Evolutionary conservation across 1,284 basidiomycete species (phyloP).

Genomic region (Trichosporon asahii): DNA sequence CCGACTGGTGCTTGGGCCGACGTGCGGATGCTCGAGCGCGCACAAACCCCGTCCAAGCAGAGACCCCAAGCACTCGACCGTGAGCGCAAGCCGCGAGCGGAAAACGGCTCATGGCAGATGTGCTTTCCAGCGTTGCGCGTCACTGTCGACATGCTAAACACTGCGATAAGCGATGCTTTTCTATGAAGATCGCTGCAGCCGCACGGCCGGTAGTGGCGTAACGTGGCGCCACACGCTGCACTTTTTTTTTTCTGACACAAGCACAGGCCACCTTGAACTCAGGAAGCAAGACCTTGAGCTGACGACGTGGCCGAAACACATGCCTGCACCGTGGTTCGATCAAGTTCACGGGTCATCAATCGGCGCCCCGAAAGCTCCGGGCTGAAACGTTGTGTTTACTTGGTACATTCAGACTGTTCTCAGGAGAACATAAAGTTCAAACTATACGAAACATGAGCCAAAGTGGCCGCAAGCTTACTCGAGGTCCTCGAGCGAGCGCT

Average conservation of each 20-base stretch:
- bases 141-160: background rate
- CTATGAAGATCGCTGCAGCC: background rate
- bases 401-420: conserved; percentile 2
- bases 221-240: background rate
- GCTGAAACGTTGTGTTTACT: background rate
- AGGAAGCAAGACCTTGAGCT: background rate
- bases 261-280: background rate
- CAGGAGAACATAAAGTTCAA: background rate
- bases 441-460: background rate
- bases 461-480: background rate
- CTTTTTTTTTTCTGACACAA: background rate
- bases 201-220: background rate
- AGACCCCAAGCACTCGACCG: background rate
- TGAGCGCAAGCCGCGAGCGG: background rate
- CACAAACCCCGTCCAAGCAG: background rate
- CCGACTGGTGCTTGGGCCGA: background rate
- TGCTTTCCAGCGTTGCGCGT: too few species aligned
- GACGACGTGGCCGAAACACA: background rate
- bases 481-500: conserved; percentile 1
- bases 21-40: background rate
- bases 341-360: background rate
- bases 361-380: too few species aligned
- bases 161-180: background rate
- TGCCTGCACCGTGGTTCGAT: background rate
- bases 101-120: background rate